Evolutionary conservation across 78 protist species (phyloP), one percentile per base, ranked within the genome.

Genomic region (Trichosphaerium sp.): DNA sequence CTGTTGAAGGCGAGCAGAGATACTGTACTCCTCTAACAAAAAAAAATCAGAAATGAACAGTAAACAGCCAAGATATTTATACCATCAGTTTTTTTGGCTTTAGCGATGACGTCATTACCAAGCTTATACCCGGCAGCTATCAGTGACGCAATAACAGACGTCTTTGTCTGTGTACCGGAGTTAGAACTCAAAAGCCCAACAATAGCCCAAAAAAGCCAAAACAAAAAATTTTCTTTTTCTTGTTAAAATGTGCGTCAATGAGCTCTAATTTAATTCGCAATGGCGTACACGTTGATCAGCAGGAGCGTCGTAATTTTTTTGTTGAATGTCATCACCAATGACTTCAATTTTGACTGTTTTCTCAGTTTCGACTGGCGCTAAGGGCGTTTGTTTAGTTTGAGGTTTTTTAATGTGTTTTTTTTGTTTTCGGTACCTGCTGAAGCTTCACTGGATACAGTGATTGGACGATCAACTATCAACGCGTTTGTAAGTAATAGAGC

Each of bases 401-500:
- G 26, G 51, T 44, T 18, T 18, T 44, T 44, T 15, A 15, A 44
- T 18, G 26, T 44, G 26, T 18, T 44, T 18, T 15, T 18, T 44
- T 18, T 18, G 26, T 44, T 15, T 44, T 44, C 51, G 51, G 26
- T 44, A 15, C 18, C 51, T 44, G 51, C 26, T 44, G 26, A 15
- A 18, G 26, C 18, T 15, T 44, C 15, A 15, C 26, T 15, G 26
- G 15, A 31, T 8, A 80, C 82, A 52, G 38, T 39, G 71, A 80
- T 74, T 11, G 71, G 78, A 34, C 66, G 69, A 56, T 80, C 87
- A 7, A 80, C 74, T 47, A 80, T 68, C 29, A 74, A 57, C 31
- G 87, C 87, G 65, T 80, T 80, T 23, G 82, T 80, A 47, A 80
- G 64, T 8, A 80, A 38, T 29, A 80, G 42, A 0, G 87, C 87